Evolutionary conservation across 768 basidiomycete genomes (phyloP).

Genomic region (Mycena chlorophos): DNA sequence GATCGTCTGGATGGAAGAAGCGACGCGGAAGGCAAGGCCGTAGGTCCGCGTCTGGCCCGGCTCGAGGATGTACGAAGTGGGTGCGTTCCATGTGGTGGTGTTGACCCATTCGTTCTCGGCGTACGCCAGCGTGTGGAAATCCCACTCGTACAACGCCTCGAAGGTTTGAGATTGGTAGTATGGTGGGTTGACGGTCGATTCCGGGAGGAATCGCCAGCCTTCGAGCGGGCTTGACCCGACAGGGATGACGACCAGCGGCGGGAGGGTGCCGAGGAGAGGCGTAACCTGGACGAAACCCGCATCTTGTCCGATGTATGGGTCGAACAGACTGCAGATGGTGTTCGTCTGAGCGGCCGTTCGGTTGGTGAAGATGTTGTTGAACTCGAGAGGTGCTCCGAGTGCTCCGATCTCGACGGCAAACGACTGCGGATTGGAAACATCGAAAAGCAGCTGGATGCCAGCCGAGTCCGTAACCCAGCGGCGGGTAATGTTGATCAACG

Average conservation of each 20-base stretch:
- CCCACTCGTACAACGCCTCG: constrained; percentile 61
- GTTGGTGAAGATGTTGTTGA: constrained; percentile 60
- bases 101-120: constrained; percentile 55
- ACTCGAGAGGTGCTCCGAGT: constrained; percentile 53
- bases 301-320: constrained; percentile 59
- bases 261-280: constrained; percentile 54
- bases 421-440: constrained; percentile 48
- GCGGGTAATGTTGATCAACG: constrained; percentile 50
- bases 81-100: constrained; percentile 55
- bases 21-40: constrained; percentile 52
- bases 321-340: constrained; percentile 52
- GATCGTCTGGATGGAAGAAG: constrained; percentile 50
- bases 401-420: constrained; percentile 54
- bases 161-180: constrained; percentile 62
- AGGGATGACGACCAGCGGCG: constrained; percentile 51
- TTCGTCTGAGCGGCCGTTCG: constrained; percentile 55
- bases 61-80: constrained; percentile 47
- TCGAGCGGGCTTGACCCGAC: constrained; percentile 51
- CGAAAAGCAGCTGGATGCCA: constrained; percentile 49
- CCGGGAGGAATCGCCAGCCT: constrained; percentile 59
- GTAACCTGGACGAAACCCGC: constrained; percentile 56
- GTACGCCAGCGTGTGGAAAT: constrained; percentile 57
- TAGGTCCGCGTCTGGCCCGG: constrained; percentile 52
- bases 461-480: constrained; percentile 48
- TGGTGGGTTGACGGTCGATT: constrained; percentile 44